Evolutionary conservation across 2,329 filamentous ascomycete genomes (phyloP), one percentile per base, ranked within the genome.

Genomic region (Mycosphaerella sp.): DNA sequence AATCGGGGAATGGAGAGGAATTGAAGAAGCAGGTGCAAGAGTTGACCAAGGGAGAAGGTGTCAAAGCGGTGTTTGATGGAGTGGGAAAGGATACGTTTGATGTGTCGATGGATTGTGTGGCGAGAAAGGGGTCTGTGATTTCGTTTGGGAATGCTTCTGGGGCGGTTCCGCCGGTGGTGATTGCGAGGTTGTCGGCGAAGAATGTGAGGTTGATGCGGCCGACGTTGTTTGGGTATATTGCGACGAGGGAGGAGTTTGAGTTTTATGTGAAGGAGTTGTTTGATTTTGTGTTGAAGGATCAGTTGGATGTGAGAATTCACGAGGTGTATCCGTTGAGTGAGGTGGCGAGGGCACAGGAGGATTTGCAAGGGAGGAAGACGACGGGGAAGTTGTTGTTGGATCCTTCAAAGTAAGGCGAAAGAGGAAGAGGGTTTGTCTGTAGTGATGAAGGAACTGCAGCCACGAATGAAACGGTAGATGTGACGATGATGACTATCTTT

Each of bases 11-110:
- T 21, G 21, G 2, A 32, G 82, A 84, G 45, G 75, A 80, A 54
- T 74, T 85, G 23, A 79, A 80, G 53, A 71, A 69, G 38, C 76
- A 80, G 67, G 83, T 89, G 5, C 75, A 78, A 64, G 79, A 86
- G 67, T 82, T 88, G 46, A 95, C 89, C 0, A 80, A 76, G 1
- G 85, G 85, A 0, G 74, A 82, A 56, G 91, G 91, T 6, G 84
- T 86, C 2, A 80, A 82, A 59, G 89, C 85, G 8, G 85, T 95
- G 29, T 95, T 89, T 67, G 90, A 95, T 68, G 87, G 87, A 5
- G 88, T 95, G 2, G 91, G 90, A 10, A 89, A 89, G 74, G 78
- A 79, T 46, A 95, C 91, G 0, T 95, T 93, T 73, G 88, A 95
- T 62, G 77, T 81, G 17, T 86, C 85, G 64, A 69, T 95, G 59